phyloP scores from a whole-genome alignment of 257 asterid genomes.

The Datura wrightii region DNA sequence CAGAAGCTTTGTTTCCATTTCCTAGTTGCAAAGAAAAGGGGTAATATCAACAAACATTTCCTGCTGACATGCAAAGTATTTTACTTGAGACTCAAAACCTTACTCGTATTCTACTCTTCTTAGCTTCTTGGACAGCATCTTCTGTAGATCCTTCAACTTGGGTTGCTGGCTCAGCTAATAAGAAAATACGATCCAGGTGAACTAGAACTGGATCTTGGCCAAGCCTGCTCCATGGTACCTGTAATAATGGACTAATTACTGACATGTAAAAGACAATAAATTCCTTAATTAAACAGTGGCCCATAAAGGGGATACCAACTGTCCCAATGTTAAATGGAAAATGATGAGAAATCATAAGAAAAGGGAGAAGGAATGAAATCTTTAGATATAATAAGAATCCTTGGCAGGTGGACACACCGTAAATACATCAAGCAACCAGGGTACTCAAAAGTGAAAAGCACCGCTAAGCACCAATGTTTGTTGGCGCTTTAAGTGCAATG shows the following conservation, averaged over 20 bases:
- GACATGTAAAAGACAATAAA: conserved; percentile 32
- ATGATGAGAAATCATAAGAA: not conserved
- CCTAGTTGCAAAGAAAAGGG: conserved; percentile 53
- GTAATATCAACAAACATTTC: conserved; percentile 29
- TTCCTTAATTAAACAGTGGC: conserved; percentile 1
- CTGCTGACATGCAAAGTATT: not conserved
- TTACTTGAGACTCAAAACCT: conserved; percentile 41
- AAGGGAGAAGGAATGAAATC: conserved; percentile 9
- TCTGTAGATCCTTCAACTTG: conserved; percentile 91
- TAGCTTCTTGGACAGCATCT: conserved; percentile 94
- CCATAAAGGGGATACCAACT: not conserved
- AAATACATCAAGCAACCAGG: not conserved
- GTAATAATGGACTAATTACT: conserved; percentile 36
- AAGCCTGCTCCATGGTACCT: conserved; percentile 99
- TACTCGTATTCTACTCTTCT: conserved; percentile 84
- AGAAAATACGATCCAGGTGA: conserved; percentile 83
- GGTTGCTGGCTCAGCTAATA: conserved; percentile 98
- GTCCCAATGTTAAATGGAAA: conserved; percentile 9
- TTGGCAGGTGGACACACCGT: conserved; percentile 4
- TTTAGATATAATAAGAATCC: conserved; percentile 21
- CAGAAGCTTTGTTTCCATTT: conserved; percentile 85
- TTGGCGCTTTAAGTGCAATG: not conserved
- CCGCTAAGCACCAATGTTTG: not conserved
- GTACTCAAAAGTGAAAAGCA: not conserved
- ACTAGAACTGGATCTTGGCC: conserved; percentile 98